A percentile compares a stretch with the other conserved stretches of the same genome.
Evolutionary conservation across 495 filamentous ascomycete genomes (phyloP).

Genomic region (Penicillium argentinense): DNA sequence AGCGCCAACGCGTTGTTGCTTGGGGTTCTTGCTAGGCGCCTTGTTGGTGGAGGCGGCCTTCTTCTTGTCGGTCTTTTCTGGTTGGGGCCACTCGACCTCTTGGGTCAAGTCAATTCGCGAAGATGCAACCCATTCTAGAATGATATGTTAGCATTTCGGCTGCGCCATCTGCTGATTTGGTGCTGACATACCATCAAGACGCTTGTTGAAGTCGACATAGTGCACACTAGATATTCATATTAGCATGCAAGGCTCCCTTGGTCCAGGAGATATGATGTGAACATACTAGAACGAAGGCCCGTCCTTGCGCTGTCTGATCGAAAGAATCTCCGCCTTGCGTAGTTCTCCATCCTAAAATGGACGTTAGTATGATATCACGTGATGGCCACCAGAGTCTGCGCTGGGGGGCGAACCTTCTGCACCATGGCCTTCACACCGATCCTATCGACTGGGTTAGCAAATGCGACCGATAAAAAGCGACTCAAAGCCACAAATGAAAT

Average conservation of each 20-base stretch:
- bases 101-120: slow-evolving; percentile 76
- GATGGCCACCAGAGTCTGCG: slow-evolving; percentile 26
- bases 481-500: not conserved
- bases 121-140: slow-evolving; percentile 79
- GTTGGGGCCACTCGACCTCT: slow-evolving; percentile 76
- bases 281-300: slow-evolving; percentile 77
- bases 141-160: slow-evolving; percentile 17
- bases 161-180: not conserved
- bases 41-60: slow-evolving; percentile 49
- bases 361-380: slow-evolving; percentile 38
- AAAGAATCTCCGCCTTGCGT: slow-evolving; percentile 90
- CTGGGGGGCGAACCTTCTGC: slow-evolving; percentile 56
- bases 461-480: slow-evolving; percentile 45
- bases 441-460: slow-evolving; percentile 48
- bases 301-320: slow-evolving; percentile 80
- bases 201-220: slow-evolving; percentile 99
- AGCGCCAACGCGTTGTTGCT: slow-evolving; percentile 50
- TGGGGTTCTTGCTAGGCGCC: slow-evolving; percentile 49
- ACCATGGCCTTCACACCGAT: slow-evolving; percentile 73
- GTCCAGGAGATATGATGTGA: not conserved
- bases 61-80: slow-evolving; percentile 69
- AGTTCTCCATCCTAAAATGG: slow-evolving; percentile 69
- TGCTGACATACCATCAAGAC: slow-evolving; percentile 67
- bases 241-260: slow-evolving; percentile 11
- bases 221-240: slow-evolving; percentile 62